phyloP scores from a whole-genome alignment of 1,284 basidiomycete species.

The Apiotrichum sp. region DNA sequence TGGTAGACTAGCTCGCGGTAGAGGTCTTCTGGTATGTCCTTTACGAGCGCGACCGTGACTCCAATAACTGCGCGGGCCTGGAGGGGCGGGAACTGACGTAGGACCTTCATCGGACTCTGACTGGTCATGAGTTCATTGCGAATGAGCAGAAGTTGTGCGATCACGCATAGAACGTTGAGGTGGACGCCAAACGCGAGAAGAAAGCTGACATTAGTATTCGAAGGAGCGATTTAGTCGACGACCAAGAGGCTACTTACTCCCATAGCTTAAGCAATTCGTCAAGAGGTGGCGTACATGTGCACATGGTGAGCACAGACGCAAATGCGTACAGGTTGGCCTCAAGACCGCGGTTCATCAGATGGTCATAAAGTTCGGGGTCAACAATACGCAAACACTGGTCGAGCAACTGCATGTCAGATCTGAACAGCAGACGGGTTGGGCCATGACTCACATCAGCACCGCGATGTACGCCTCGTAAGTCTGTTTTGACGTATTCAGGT shows the following conservation, averaged over 20 bases:
- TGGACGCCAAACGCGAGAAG: conserved; percentile 93
- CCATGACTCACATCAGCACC: conserved; percentile 78
- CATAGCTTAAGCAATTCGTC: conserved; percentile 89
- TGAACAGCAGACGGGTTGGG: too few relatives aligned
- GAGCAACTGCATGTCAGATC: conserved; percentile 58
- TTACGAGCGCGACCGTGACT: conserved; percentile 84
- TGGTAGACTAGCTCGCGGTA: conserved; percentile 86
- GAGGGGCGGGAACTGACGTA: conserved; percentile 89
- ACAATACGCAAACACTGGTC: conserved; percentile 86
- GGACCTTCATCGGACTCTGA: conserved; percentile 84
- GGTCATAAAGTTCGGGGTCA: conserved; percentile 73
- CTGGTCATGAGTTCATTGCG: conserved; percentile 79
- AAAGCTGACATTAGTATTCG: conserved; percentile 51
- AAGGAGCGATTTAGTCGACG: not conserved
- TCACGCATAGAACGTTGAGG: conserved; percentile 90
- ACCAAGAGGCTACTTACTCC: conserved; percentile 54
- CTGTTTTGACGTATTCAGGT: conserved; percentile 94
- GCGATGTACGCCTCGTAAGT: conserved; percentile 85
- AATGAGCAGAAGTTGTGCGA: conserved; percentile 86
- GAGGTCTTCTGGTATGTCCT: conserved; percentile 79
- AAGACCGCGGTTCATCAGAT: conserved; percentile 84
- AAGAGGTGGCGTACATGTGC: conserved; percentile 91
- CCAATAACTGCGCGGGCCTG: conserved; percentile 81
- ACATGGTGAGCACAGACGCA: conserved; percentile 71
- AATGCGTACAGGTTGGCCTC: conserved; percentile 98